Base-by-base conservation (phyloP, 177 flowering plant genomes). In the Vitis hybrid region DNA sequence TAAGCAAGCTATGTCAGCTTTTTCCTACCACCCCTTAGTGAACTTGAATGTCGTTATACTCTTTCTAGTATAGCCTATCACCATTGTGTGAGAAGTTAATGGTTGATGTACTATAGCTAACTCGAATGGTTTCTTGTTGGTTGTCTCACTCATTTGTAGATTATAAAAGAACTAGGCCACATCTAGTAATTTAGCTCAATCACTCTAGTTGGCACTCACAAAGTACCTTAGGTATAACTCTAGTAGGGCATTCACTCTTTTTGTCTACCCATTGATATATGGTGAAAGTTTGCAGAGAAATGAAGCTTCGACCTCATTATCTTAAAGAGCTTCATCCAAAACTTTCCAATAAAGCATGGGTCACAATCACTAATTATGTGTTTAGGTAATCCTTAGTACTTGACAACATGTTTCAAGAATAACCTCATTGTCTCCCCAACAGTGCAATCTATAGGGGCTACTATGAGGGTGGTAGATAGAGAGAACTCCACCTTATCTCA, bases 211-310 rank as follows among this genome's bases (percentile, higher is more conserved):
- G 7, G 56, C 32, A 58, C 70, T 61, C 19, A 60, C 14, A 10
- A 14, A 70, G 56, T 75, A 70, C 66, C 70, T 2, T 4, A 75
- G 9, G 40, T 60, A 68, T 6, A 49, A 0, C 19, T 74, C 67
- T 24, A 68, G 18, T 2, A 69, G 6, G 8, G 65, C 60, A 35
- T 69, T 74, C 18, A 65, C 46, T 7, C 60, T 46, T 32, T 74
- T 60, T 4, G 69, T 74, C 51, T 74, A 51, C 6, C 65, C 77
- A 69, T 69, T 60, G 1, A 21, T 46, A 27, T 74, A 69, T 11
- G 77, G 52, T 74, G 69, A n/a, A 63, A 24, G 35, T 61, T 68
- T 2, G 73, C 69, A 2, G 71, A 73, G 61, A 73, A 73, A n/a
- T 73, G 18, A 21, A 21, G 49, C 9, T 17, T 19, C 1, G 72